Evolutionary conservation across 345 rosid genomes (phyloP), one percentile per base, ranked within the genome.

Genomic region (Eutrema japonicum): DNA sequence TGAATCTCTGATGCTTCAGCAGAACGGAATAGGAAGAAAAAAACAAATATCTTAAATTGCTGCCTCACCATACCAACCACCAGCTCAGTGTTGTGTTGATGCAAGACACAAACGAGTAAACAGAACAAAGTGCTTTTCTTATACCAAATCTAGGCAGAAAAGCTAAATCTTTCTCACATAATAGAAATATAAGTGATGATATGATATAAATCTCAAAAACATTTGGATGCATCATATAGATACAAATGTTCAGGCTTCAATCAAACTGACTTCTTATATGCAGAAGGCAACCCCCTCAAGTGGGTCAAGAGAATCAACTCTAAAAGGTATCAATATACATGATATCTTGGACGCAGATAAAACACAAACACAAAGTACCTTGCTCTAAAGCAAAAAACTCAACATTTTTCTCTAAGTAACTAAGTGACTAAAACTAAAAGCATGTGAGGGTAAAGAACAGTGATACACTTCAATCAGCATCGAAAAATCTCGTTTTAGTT

Each of bases 41-140:
- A 18, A 18, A 18, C 18, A 18, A 18, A 18, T 18, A 18, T 86
- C 77, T 81, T 92, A 71, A 95, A 95, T 74, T 92, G 96, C 78
- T 90, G 96, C 70, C 98, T 88, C 56, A 95, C 93, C 86, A 89
- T 83, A 51, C 83, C 82, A 76, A 95, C 85, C 74, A 95, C 82
- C 27, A 95, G 86, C 56, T 71, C 76, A 1, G 99, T 87, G 79
- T 95, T 95, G 76, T 95, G 88, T 85, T 95, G 87, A 96, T 92
- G 89, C 85, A 76, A 8, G 57, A 54, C 26, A 62, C 42, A 75
- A 45, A 33, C 8, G 41, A 55, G 75, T 55, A 36, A 32, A 64
- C 22, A 77, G 22, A 16, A 41, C 11, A 29, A 4, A 14, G 8
- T 32, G 40, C 35, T 48, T 36, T 47, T 38, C 38, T 13, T 5